phyloP scores from a whole-genome alignment of 495 filamentous ascomycete species.

The Hypoxylon fuscum region DNA sequence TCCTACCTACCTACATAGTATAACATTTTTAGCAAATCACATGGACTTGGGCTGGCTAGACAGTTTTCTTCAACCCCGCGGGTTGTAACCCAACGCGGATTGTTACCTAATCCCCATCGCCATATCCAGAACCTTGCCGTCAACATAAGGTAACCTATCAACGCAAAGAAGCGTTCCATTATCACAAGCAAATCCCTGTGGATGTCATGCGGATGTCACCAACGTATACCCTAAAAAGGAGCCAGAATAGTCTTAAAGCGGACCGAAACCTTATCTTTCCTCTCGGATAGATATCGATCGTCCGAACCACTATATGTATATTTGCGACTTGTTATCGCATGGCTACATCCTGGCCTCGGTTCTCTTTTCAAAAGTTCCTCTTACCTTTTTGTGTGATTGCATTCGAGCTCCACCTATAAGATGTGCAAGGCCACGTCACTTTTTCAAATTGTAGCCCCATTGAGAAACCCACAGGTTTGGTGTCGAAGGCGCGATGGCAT shows the following conservation, averaged over 20 bases:
- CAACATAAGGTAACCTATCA: too few species aligned
- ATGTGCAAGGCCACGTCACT: constrained; percentile 18
- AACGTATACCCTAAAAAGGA: not conserved
- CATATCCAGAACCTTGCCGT: not conserved
- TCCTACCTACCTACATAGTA: not conserved
- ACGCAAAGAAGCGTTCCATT: not conserved
- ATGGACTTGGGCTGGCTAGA: not conserved
- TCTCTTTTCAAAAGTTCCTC: not conserved
- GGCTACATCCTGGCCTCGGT: not conserved
- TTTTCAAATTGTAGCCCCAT: not conserved
- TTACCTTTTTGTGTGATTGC: not conserved
- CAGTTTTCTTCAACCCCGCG: not conserved
- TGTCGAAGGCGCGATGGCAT: constrained; percentile 6
- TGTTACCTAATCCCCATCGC: not conserved
- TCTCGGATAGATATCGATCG: not conserved
- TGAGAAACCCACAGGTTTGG: not conserved
- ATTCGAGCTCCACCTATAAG: constrained; percentile 8
- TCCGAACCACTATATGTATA: not conserved
- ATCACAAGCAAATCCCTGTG: not conserved
- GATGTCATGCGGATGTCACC: not conserved
- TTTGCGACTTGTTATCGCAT: not conserved
- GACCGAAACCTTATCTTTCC: not conserved
- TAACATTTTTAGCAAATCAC: not conserved
- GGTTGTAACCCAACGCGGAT: not conserved
- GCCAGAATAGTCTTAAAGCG: not conserved